phyloP scores from a whole-genome alignment of 179 eudicot species.

The Vitellaria paradoxa region DNA sequence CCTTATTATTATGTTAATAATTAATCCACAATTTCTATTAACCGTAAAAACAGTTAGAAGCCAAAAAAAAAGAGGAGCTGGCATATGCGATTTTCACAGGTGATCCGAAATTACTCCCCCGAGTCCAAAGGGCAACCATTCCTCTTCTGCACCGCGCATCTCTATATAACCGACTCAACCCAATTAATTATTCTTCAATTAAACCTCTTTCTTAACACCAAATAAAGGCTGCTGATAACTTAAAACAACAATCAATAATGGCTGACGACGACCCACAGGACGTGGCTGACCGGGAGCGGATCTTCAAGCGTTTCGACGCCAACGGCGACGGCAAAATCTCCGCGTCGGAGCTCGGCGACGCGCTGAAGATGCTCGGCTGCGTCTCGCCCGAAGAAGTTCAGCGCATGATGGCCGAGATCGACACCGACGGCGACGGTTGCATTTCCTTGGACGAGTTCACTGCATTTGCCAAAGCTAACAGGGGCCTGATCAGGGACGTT shows the following conservation, averaged over 20 bases:
- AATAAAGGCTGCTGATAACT: too few relatives aligned
- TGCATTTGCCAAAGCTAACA: constrained; percentile 50
- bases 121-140: neutral
- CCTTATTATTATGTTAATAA: too few relatives aligned
- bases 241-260: constrained; percentile 1
- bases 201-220: neutral
- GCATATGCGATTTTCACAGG: neutral
- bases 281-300: constrained; percentile 50
- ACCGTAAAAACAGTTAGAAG: neutral
- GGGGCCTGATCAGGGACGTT: constrained; percentile 62
- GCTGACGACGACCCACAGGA: constrained; percentile 39
- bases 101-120: neutral
- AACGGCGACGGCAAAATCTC: constrained; percentile 70
- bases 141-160: neutral
- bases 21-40: neutral
- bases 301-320: constrained; percentile 56
- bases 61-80: too few relatives aligned
- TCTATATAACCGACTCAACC: neutral
- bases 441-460: constrained; percentile 65
- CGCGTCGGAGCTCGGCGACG: constrained; percentile 53
- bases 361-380: constrained; percentile 49
- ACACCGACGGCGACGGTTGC: constrained; percentile 65
- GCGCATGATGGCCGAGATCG: constrained; percentile 70
- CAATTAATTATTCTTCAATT: neutral
- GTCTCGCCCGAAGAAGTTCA: constrained; percentile 49